Conservation (phyloP, 2,329 filamentous ascomycete genomes). For the Monilinia polystroma region DNA sequence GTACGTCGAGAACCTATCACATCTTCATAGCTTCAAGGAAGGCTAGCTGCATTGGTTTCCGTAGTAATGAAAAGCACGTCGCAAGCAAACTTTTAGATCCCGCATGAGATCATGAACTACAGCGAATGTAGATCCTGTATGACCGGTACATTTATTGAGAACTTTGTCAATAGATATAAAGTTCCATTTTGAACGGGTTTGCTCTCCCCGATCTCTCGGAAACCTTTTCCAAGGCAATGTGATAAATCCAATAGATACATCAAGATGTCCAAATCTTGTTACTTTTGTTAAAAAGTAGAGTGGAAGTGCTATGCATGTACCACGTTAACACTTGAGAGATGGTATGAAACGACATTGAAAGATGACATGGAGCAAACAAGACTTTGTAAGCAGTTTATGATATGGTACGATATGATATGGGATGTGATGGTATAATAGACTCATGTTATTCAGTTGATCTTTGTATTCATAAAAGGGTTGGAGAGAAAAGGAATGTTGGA, state of each 20-base stretch:
- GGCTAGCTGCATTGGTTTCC: not conserved
- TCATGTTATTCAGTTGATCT: too few relatives aligned
- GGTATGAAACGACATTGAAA: not conserved
- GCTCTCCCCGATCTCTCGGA: too few relatives aligned
- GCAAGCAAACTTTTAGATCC: not conserved
- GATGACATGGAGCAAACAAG: not conserved
- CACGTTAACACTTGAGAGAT: too few relatives aligned
- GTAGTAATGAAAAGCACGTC: not conserved
- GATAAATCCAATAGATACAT: not conserved
- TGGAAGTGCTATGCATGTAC: too few relatives aligned
- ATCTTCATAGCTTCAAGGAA: not conserved
- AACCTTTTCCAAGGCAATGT: not conserved
- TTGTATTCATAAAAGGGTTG: too few relatives aligned
- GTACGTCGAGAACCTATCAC: not conserved
- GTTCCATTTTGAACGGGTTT: not conserved
- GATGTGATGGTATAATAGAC: too few relatives aligned
- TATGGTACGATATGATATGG: too few relatives aligned
- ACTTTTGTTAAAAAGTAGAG: not conserved
- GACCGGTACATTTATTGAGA: not conserved
- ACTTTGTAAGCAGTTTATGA: not conserved
- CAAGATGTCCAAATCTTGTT: not conserved
- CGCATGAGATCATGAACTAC: not conserved
- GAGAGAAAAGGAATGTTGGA: not conserved
- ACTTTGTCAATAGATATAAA: not conserved
- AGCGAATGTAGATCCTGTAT: not conserved